Evolutionary conservation across 129 eudicot species (phyloP).

Genomic region (Calendula officinalis): DNA sequence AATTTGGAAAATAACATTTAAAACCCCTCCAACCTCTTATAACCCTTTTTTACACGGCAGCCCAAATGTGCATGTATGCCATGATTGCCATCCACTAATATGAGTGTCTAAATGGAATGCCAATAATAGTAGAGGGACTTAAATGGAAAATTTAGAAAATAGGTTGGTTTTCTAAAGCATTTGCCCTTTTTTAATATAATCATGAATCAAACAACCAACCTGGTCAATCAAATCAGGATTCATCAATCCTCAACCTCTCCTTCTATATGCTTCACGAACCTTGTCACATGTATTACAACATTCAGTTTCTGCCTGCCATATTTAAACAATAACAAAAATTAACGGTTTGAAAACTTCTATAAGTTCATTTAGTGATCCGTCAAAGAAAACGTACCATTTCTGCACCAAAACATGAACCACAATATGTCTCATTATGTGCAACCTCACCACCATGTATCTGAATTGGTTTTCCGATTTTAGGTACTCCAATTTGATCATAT

Average conservation of each 20-base stretch:
- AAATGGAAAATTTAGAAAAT: neutral
- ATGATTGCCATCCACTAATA: no score
- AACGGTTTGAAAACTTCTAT: slow-evolving; percentile 9
- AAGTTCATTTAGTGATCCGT: slow-evolving; percentile 1
- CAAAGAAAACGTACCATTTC: slow-evolving; percentile 50
- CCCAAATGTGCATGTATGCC: no score
- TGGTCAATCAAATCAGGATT: slow-evolving; percentile 85
- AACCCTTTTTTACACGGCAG: no score
- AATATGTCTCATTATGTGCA: slow-evolving; percentile 75
- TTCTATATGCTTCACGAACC: slow-evolving; percentile 95
- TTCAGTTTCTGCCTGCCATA: slow-evolving; percentile 67
- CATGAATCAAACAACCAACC: slow-evolving; percentile 45
- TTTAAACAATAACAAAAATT: slow-evolving; percentile 18
- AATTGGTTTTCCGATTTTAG: slow-evolving; percentile 78
- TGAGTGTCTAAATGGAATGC: no score
- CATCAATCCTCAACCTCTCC: slow-evolving; percentile 88
- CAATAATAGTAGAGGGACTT: slow-evolving; percentile 10
- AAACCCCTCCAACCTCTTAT: no score
- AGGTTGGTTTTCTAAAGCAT: neutral
- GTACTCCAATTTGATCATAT: slow-evolving; percentile 73
- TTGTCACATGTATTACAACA: slow-evolving; percentile 97
- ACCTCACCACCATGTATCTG: slow-evolving; percentile 97
- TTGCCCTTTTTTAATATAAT: neutral
- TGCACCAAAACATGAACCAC: slow-evolving; percentile 98
- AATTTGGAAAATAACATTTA: no score